Evolutionary conservation across 768 basidiomycete species (phyloP).

Genomic region (Kwoniella europaea): DNA sequence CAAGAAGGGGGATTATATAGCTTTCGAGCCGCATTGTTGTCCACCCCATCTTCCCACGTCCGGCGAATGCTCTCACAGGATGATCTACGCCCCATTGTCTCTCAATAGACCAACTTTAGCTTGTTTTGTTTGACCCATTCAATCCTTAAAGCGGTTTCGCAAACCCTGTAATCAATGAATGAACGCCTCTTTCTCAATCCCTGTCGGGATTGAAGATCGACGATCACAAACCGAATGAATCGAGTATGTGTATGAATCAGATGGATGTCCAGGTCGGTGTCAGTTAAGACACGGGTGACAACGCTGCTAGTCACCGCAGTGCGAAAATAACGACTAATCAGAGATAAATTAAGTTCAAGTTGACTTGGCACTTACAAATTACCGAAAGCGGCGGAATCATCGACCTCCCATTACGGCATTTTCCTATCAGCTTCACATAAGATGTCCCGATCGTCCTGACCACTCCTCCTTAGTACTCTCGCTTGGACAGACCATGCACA

Average conservation of each 20-base stretch:
- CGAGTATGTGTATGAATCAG: background rate
- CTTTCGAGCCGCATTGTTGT: background rate
- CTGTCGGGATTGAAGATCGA: background rate
- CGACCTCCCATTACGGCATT: slow-evolving; percentile 4
- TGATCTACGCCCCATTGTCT: background rate
- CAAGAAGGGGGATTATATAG: slow-evolving; percentile 2
- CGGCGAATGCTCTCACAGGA: slow-evolving; percentile 7
- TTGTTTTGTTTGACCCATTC: background rate
- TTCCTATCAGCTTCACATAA: background rate
- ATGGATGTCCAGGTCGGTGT: background rate
- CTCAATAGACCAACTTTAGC: background rate
- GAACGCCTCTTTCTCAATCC: background rate
- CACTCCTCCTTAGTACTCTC: too few relatives aligned
- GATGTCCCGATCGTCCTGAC: background rate
- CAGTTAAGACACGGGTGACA: slow-evolving; percentile 7
- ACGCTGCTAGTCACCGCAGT: background rate
- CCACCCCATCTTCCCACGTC: background rate
- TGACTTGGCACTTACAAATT: background rate
- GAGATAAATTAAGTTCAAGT: background rate
- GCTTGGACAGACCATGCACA: background rate
- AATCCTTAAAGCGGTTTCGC: background rate
- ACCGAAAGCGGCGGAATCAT: background rate
- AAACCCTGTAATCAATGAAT: slow-evolving; percentile 1
- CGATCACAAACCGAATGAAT: background rate
- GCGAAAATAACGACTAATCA: background rate